These are phyloP conservation scores for Populus deltoides DNA, from an alignment of 345 rosid genomes.

Conservation along the genomic window DNA sequence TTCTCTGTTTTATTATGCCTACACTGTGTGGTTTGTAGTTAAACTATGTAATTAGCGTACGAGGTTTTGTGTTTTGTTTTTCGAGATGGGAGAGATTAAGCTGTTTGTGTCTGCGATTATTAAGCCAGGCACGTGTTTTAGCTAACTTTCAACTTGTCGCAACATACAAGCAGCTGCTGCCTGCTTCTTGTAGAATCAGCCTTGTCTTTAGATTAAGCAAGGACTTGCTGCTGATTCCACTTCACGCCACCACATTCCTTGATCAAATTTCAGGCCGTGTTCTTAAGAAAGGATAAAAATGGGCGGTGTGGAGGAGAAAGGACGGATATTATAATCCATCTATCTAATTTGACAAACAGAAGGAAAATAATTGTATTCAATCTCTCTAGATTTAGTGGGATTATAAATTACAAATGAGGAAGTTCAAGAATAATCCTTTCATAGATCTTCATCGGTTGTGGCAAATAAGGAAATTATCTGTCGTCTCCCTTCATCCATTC, in stretches of 20 bases:
- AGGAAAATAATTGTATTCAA: neutral
- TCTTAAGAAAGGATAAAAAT: neutral
- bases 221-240: constrained; percentile 4
- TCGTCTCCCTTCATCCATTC: neutral
- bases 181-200: neutral
- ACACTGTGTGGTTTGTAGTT: neutral
- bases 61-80: constrained; percentile 3
- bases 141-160: neutral
- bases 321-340: neutral
- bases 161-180: neutral
- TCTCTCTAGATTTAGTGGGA: neutral
- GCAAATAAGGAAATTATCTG: neutral
- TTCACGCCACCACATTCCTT: neutral
- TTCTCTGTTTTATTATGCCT: neutral
- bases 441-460: neutral
- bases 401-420: neutral
- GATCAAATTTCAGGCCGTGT: neutral
- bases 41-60: neutral
- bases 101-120: neutral
- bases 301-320: neutral
- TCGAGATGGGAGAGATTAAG: neutral
- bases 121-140: neutral
- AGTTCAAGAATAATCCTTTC: neutral
- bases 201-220: neutral
- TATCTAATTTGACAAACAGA: neutral